Percentiles rank a stretch among this genome's conserved stretches.
phyloP scores from a whole-genome alignment of 2,329 filamentous ascomycete species.

The Penicillium sp. region DNA sequence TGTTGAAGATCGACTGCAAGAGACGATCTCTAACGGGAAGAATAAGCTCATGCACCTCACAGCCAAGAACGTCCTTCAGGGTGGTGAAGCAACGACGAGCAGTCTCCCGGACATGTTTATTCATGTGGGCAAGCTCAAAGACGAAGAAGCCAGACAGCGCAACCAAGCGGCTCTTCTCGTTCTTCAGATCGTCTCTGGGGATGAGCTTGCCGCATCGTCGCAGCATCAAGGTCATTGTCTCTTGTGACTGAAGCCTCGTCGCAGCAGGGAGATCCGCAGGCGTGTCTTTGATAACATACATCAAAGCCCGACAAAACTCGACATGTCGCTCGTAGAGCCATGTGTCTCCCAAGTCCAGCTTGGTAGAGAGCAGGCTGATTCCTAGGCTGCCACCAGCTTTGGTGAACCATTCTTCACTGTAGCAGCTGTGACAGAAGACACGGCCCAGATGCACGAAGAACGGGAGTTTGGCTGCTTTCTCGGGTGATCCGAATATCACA shows the following conservation, averaged over 20 bases:
- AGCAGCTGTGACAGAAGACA: slow-evolving; percentile 89
- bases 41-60: slow-evolving; percentile 82
- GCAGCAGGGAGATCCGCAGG: slow-evolving; percentile 88
- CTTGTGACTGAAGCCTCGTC: slow-evolving; percentile 77
- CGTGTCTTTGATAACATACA: slow-evolving; percentile 98
- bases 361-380: slow-evolving; percentile 81
- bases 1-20: slow-evolving; percentile 89
- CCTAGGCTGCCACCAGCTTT: slow-evolving; percentile 90
- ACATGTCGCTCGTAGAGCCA: slow-evolving; percentile 82
- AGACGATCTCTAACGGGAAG: slow-evolving; percentile 86
- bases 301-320: slow-evolving; percentile 84
- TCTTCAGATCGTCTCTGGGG: slow-evolving; percentile 74
- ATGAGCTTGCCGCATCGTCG: slow-evolving; percentile 73
- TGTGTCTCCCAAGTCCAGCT: slow-evolving; percentile 75
- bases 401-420: slow-evolving; percentile 98
- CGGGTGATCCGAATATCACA: slow-evolving; percentile 73
- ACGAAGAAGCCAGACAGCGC: slow-evolving; percentile 82
- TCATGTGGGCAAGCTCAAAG: slow-evolving; percentile 89
- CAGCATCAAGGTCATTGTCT: slow-evolving; percentile 76
- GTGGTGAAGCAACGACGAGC: slow-evolving; percentile 77
- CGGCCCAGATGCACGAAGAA: slow-evolving; percentile 82
- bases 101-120: slow-evolving; percentile 86
- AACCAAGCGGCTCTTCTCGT: slow-evolving; percentile 63
- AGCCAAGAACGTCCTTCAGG: slow-evolving; percentile 72
- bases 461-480: slow-evolving; percentile 69